These are phyloP conservation scores for Priceomyces haplophilus DNA, from an alignment of 805 yeast genomes.

Conservation along the genomic window DNA sequence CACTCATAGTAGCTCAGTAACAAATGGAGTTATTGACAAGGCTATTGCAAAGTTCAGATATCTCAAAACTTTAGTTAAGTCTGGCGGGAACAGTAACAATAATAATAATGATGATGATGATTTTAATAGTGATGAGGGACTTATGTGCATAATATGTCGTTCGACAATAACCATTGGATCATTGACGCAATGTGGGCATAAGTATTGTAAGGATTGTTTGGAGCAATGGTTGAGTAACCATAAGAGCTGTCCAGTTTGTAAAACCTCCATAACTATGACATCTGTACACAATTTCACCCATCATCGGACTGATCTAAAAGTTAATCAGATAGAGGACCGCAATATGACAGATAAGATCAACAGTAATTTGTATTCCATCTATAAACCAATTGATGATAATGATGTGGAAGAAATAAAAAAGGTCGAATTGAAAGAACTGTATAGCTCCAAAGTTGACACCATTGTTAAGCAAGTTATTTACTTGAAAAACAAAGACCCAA, in stretches of 20 bases:
- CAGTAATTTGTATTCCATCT: constrained; percentile 35
- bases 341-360: constrained; percentile 1
- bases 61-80: constrained; percentile 23
- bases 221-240: constrained; percentile 64
- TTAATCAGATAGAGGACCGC: constrained; percentile 37
- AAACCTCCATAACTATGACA: constrained; percentile 42
- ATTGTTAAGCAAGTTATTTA: constrained; percentile 70
- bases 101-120: constrained; percentile 10
- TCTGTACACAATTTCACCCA: constrained; percentile 72
- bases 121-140: constrained; percentile 30
- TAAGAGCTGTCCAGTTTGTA: constrained; percentile 79
- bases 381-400: constrained; percentile 42
- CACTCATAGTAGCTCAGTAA: neutral
- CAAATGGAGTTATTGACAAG: constrained; percentile 19
- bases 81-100: constrained; percentile 7
- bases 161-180: constrained; percentile 70
- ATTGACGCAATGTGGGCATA: constrained; percentile 88
- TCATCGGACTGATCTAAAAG: constrained; percentile 50
- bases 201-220: constrained; percentile 80
- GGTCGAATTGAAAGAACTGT: constrained; percentile 37
- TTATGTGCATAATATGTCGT: constrained; percentile 76
- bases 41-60: constrained; percentile 35
- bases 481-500: constrained; percentile 53
- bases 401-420: constrained; percentile 44
- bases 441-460: constrained; percentile 85